Percentiles rank a stretch among this genome's conserved stretches.
Conservation (phyloP, 2,329 filamentous ascomycete species). For the Periconia macrospinosa region DNA sequence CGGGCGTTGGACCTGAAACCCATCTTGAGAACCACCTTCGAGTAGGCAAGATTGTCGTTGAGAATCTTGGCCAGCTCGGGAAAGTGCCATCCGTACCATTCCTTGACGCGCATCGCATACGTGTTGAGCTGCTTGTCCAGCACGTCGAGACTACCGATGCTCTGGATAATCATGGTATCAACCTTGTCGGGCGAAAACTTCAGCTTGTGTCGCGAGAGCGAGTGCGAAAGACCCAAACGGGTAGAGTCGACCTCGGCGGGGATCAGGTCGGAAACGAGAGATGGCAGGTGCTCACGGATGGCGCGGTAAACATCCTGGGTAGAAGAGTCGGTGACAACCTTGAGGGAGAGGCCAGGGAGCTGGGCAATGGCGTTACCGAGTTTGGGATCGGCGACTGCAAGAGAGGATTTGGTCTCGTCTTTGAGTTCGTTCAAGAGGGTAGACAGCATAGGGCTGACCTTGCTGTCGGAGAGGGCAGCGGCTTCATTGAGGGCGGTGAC, state of each 20-base stretch:
- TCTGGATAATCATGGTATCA: constrained; percentile 99
- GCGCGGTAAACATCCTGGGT: constrained; percentile 91
- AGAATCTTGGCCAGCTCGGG: constrained; percentile 96
- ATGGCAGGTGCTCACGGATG: constrained; percentile 86
- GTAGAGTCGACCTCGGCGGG: constrained; percentile 89
- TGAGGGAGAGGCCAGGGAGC: constrained; percentile 83
- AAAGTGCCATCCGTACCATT: constrained; percentile 99
- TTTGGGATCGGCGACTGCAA: constrained; percentile 92
- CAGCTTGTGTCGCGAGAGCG: constrained; percentile 88
- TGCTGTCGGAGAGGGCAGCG: constrained; percentile 75
- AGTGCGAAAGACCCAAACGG: constrained; percentile 94
- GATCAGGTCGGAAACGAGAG: constrained; percentile 84
- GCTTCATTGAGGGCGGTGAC: constrained; percentile 89
- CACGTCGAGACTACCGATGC: constrained; percentile 83
- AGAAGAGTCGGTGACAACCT: constrained; percentile 77
- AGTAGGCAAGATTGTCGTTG: constrained; percentile 86
- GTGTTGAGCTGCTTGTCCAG: constrained; percentile 98
- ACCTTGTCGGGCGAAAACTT: constrained; percentile 99
- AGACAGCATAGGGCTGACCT: constrained; percentile 85
- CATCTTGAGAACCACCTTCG: constrained; percentile 82
- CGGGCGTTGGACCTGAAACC: constrained; percentile 84
- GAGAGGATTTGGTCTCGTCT: constrained; percentile 94
- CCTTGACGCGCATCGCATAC: constrained; percentile 98
- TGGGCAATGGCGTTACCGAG: constrained; percentile 89
- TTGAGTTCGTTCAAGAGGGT: constrained; percentile 86